Base-by-base conservation (phyloP, 1,284 basidiomycete genomes). In the Tylopilus sp. region DNA sequence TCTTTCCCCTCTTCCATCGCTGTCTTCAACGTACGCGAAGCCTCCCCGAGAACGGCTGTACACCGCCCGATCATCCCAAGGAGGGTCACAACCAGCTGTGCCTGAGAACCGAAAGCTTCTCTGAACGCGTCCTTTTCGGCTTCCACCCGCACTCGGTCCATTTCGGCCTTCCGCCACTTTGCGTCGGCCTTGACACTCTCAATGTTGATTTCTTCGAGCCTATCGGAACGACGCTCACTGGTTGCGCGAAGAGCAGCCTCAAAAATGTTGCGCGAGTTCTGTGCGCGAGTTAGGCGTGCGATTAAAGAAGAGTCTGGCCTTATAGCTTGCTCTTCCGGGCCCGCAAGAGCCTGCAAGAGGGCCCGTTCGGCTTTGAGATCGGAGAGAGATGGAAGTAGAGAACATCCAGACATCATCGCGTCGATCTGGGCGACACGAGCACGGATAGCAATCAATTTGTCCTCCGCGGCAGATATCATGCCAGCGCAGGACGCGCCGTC, bases 191-290 rank as follows among this genome's bases (percentile, higher is more conserved):
- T 86, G 59, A 96, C 72, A 52, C 81, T 85, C 49, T 88, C 85
- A 15, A 83, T 66, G 53, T 79, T 80, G 23, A 79, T 65, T n/a
- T 86, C 83, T 57, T 94, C 91, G 39, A 93, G 72, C 57, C 84
- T 83, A 54, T 91, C 87, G 18, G 87, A 89, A 48, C 78, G 81
- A 41, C 90, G 77, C 62, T 92, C 86, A 42, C 85, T 84, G 26
- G 88, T 82, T 11, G 88, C 89, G 23, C 86, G 82, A 56, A 97
- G 78, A 28, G 87, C 85, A 9, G 86, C 88, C 26, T 92, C 85
- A 60, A 96, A 89, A 73, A 93, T 87, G 30, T 83, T 82, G 43
- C 76, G 77, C 12, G 89, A 84, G 61, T 92, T 92, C 48, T 76
- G 76, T 9, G 90, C 86, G 9, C 82, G 80, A 58, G 82, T 78